Evolutionary conservation across 306 rosid genomes (phyloP), one percentile per base, ranked within the genome.

Genomic region (Senna tora): DNA sequence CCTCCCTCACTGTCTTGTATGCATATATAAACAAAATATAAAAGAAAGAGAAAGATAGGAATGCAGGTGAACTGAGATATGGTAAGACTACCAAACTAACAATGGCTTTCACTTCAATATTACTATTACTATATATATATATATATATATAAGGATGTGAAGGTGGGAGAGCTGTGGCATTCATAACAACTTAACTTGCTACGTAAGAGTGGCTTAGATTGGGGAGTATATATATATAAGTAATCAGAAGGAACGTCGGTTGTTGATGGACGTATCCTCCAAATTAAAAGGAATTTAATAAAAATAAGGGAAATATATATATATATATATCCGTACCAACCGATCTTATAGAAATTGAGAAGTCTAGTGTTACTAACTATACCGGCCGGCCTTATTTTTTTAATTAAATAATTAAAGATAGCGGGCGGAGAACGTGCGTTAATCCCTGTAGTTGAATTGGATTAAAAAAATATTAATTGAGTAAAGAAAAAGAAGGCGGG

Each of bases 371-470:
- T 36, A 36, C 39, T 36, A 36, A 4, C 66, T 68, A 42, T 73
- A 69, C 80, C 71, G 33, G 92, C 92, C 92, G 89, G 92, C 90
- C 71, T 76, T 81, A 68, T 16, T n/a, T 60, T n/a, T 59, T 15
- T 33, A 15, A 2, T 22, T 1, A 55, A 4, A 69, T 43, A 59
- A 17, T 69, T 21, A 20, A 74, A 72, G 84, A 83, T 53, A 79
- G 80, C 74, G 49, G 85, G 80, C 90, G 80, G 81, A 80, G 79
- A 77, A 57, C 73, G 73, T 80, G 72, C 72, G 72, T 58, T 84
- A 75, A 63, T 75, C 77, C 77, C 67, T 55, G 68, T 76, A 65
- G 78, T 59, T 85, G 25, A 32, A 22, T 45, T 39, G 1, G 32
- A 71, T 45, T 63, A 54, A 66, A 71, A 58, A 61, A 72, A 41